Conservation (phyloP, 306 rosid species). For the Quercus wislizeni region DNA sequence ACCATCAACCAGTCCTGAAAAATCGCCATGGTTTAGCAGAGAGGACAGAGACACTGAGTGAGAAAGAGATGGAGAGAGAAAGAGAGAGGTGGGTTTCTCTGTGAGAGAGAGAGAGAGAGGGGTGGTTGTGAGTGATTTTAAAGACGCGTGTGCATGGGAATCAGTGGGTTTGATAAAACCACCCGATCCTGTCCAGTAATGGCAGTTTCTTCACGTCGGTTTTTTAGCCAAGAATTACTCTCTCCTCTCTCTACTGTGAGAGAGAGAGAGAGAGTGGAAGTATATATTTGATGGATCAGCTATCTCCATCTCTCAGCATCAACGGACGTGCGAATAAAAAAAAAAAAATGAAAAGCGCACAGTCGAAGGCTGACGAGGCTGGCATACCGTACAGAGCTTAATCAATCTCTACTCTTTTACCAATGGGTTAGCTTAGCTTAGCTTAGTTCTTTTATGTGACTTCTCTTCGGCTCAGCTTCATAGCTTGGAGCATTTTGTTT, state of each 20-base stretch:
- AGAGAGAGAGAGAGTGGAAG: constrained; percentile 10
- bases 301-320: constrained; percentile 23
- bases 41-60: constrained; percentile 20
- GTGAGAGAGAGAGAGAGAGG: constrained; percentile 13
- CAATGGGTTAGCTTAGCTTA: not conserved
- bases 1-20: constrained; percentile 40
- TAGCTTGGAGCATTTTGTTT: not conserved
- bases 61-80: not conserved
- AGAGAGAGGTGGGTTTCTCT: constrained; percentile 8
- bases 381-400: not conserved
- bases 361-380: no score
- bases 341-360: not conserved
- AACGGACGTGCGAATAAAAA: not conserved
- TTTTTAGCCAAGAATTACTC: not conserved
- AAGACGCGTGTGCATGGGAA: constrained; percentile 46
- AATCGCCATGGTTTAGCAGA: constrained; percentile 39
- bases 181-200: constrained; percentile 8
- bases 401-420: not conserved
- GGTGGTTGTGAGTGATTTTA: constrained; percentile 33
- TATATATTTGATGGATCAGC: constrained; percentile 9
- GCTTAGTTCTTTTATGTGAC: not conserved
- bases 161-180: constrained; percentile 44
- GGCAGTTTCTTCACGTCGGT: constrained; percentile 12
- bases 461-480: not conserved
- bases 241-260: not conserved